Conservation (phyloP, 768 basidiomycete species). For the Clitopilus passeckerianus region DNA sequence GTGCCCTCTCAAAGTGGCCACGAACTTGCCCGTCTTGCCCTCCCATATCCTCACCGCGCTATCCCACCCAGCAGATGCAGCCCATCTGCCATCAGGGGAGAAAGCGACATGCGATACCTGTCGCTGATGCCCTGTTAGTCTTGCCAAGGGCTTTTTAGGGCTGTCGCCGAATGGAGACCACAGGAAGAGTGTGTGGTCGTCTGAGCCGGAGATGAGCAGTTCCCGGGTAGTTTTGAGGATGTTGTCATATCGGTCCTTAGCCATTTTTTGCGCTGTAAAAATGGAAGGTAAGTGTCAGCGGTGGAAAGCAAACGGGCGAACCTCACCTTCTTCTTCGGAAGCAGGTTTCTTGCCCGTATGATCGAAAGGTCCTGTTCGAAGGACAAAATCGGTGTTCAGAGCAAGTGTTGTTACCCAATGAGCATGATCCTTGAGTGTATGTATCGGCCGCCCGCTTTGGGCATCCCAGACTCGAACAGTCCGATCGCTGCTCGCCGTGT, state of each 20-base stretch:
- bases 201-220: conserved; percentile 90
- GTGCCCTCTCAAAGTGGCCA: conserved; percentile 88
- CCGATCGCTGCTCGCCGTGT: conserved; percentile 92
- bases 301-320: background rate
- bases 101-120: conserved; percentile 94
- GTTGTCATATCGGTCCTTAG: conserved; percentile 72
- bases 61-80: conserved; percentile 90
- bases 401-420: conserved; percentile 99
- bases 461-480: conserved; percentile 96
- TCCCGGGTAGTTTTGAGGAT: conserved; percentile 67
- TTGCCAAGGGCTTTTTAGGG: conserved; percentile 44
- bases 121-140: conserved; percentile 92
- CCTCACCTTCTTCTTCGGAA: conserved; percentile 77
- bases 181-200: conserved; percentile 96
- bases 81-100: conserved; percentile 89
- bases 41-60: conserved; percentile 92
- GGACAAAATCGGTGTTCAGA: conserved; percentile 90
- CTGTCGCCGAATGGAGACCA: conserved; percentile 77
- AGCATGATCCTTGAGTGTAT: conserved; percentile 90
- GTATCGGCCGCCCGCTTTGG: conserved; percentile 68
- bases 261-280: conserved; percentile 63
- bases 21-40: conserved; percentile 76
- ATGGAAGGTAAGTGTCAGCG: background rate
- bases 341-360: conserved; percentile 75
- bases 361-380: conserved; percentile 94